Evolutionary conservation across 2,329 filamentous ascomycete species (phyloP), one percentile per base, ranked within the genome.

Genomic region (Xylariaceae sp.): DNA sequence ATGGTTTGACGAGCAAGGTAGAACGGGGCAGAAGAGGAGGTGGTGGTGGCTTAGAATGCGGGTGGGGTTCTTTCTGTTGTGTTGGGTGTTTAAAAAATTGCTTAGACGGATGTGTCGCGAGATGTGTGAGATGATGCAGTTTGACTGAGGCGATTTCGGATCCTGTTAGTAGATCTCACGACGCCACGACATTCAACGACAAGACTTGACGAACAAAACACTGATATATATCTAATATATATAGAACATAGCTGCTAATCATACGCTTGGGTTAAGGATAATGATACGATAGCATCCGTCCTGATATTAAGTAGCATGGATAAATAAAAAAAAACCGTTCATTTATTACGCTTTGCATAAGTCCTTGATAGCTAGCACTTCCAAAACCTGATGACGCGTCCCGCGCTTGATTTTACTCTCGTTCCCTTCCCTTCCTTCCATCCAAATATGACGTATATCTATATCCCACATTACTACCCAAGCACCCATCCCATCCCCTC

Each of bases 161-260:
- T 26, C 9, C 4, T 26, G 23, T 26, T 4, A 12, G 16, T 42
- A n/a, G 40, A 45, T 26, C 44, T 45, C 20, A 45, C 20, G 44
- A 45, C 44, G 44, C 44, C 23, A 45, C 44, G 44, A 45, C n/a
- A n/a, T 14, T 45, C n/a, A n/a, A 45, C 20, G 44, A 45, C 44
- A 23, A 44, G 19, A 45, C 9, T 20, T 26, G 12, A 16, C 12
- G 21, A 26, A 21, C 44, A 14, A 26, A 20, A 21, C 42, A 21
- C 16, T 18, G 6, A 14, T 12, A 21, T 5, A 5, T 42, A 42
- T n/a, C 4, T 42, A 42, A 42, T n/a, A n/a, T n/a, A 42, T 4
- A 42, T 5, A 42, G 19, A 44, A 20, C 23, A 26, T 26, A 26
- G 23, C 12, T 26, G 23, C 12, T 26, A 26, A 26, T 26, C 23